Evolutionary conservation across 805 yeast genomes (phyloP).

Genomic region (Nakazawaea peltata): DNA sequence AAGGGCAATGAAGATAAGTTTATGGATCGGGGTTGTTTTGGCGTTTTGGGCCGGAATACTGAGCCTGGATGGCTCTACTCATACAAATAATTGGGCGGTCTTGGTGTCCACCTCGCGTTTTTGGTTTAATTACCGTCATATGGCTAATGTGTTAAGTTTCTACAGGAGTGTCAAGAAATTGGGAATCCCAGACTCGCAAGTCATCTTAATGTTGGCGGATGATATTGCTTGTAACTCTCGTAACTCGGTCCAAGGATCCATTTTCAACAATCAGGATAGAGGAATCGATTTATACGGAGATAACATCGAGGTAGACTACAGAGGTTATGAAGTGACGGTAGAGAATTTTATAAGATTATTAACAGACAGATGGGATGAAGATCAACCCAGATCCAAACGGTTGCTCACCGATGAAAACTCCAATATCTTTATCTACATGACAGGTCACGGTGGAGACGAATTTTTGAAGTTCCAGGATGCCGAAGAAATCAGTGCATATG

Average conservation of each 20-base stretch:
- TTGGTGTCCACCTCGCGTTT: constrained; percentile 91
- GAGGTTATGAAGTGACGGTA: constrained; percentile 98
- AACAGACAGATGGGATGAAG: constrained; percentile 93
- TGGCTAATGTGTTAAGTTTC: constrained; percentile 92
- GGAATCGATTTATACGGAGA: constrained; percentile 92
- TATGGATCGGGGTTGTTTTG: too few species aligned
- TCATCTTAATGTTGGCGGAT: constrained; percentile 91
- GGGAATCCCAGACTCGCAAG: constrained; percentile 97
- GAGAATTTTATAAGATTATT: constrained; percentile 88
- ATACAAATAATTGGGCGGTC: constrained; percentile 76
- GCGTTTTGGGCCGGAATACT: too few species aligned
- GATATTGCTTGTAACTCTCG: constrained; percentile 97
- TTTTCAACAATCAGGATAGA: constrained; percentile 88
- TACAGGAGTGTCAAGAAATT: constrained; percentile 92
- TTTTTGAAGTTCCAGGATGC: constrained; percentile 97
- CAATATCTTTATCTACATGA: constrained; percentile 88
- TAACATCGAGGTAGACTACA: constrained; percentile 88
- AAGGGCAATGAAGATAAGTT: too few species aligned
- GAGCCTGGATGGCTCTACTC: too few species aligned
- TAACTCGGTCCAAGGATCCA: constrained; percentile 93
- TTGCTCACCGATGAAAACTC: constrained; percentile 89
- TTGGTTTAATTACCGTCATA: constrained; percentile 98
- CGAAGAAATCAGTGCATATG: constrained; percentile 92
- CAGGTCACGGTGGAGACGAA: constrained; percentile 99
- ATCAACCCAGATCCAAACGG: constrained; percentile 89